Evolutionary conservation across 768 basidiomycete species (phyloP).

Genomic region (Suillus weaverae): DNA sequence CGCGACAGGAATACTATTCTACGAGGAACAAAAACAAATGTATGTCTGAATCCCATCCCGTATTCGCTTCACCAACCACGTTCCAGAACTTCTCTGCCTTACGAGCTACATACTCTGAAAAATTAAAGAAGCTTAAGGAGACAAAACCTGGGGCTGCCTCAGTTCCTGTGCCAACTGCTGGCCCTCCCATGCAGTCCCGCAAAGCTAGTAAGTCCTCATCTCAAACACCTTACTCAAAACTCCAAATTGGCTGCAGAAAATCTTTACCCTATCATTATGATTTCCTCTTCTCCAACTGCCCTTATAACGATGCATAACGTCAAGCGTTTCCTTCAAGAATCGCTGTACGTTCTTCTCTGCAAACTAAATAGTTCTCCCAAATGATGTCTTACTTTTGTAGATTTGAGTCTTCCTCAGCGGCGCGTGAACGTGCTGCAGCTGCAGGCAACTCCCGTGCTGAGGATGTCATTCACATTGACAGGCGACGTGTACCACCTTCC

Average conservation of each 20-base stretch:
- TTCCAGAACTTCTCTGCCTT: slow-evolving; percentile 79
- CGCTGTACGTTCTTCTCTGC: slow-evolving; percentile 49
- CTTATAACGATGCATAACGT: slow-evolving; percentile 99
- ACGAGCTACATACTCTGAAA: slow-evolving; percentile 64
- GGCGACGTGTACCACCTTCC: slow-evolving; percentile 59
- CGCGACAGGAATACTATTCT: slow-evolving; percentile 82
- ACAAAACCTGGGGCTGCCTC: slow-evolving; percentile 51
- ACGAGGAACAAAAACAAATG: slow-evolving; percentile 81
- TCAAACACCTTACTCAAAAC: not conserved
- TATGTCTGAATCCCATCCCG: slow-evolving; percentile 36
- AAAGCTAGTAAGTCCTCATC: slow-evolving; percentile 60
- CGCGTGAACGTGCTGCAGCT: slow-evolving; percentile 62
- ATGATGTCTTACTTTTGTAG: slow-evolving; percentile 30
- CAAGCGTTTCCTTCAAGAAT: slow-evolving; percentile 88
- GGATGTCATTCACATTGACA: slow-evolving; percentile 86
- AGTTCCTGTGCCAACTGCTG: slow-evolving; percentile 38
- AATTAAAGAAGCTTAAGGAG: slow-evolving; percentile 77
- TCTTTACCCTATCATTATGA: slow-evolving; percentile 93
- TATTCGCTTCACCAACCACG: not conserved
- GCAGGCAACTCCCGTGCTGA: slow-evolving; percentile 77
- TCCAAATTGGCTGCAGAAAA: slow-evolving; percentile 44
- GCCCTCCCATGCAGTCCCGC: slow-evolving; percentile 47
- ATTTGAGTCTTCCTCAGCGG: slow-evolving; percentile 76
- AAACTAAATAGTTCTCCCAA: not conserved
- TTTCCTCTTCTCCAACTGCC: slow-evolving; percentile 90